A percentile compares a stretch with the other conserved stretches of the same genome.
phyloP scores from a whole-genome alignment of 768 basidiomycete species.

The Leccinum subgranulosum region DNA sequence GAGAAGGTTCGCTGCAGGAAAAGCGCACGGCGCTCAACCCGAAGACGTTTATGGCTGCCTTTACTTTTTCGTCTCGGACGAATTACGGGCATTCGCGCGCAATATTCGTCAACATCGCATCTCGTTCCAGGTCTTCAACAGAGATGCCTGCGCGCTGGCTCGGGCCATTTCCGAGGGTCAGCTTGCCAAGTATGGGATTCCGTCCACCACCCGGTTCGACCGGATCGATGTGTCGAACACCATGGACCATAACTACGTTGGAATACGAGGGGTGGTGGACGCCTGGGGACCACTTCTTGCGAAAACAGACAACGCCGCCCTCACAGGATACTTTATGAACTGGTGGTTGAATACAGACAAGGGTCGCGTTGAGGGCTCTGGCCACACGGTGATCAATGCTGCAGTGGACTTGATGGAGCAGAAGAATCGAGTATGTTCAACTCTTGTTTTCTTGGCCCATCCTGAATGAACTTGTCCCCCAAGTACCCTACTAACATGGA shows the following conservation, averaged over 20 bases:
- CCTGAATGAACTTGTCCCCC: background rate
- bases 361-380: slow-evolving; percentile 7
- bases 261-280: slow-evolving; percentile 27
- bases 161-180: slow-evolving; percentile 29
- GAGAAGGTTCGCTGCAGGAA: slow-evolving; percentile 40
- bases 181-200: slow-evolving; percentile 18
- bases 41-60: slow-evolving; percentile 52
- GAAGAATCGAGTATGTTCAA: slow-evolving; percentile 15
- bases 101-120: slow-evolving; percentile 35
- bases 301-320: slow-evolving; percentile 27
- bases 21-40: slow-evolving; percentile 33
- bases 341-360: slow-evolving; percentile 29
- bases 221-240: slow-evolving; percentile 41
- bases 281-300: slow-evolving; percentile 38
- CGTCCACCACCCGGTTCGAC: slow-evolving; percentile 35
- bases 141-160: slow-evolving; percentile 41
- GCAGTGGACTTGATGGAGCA: slow-evolving; percentile 13
- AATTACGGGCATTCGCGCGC: slow-evolving; percentile 36
- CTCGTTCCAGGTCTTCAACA: slow-evolving; percentile 32
- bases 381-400: background rate
- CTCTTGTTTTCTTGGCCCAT: background rate
- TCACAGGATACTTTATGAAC: slow-evolving; percentile 49
- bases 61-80: slow-evolving; percentile 42
- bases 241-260: slow-evolving; percentile 34
- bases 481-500: slow-evolving; percentile 11